These are phyloP conservation scores for Sordariomycetes sp. DNA, from an alignment of 2,329 filamentous ascomycete species.

Conservation along the genomic window DNA sequence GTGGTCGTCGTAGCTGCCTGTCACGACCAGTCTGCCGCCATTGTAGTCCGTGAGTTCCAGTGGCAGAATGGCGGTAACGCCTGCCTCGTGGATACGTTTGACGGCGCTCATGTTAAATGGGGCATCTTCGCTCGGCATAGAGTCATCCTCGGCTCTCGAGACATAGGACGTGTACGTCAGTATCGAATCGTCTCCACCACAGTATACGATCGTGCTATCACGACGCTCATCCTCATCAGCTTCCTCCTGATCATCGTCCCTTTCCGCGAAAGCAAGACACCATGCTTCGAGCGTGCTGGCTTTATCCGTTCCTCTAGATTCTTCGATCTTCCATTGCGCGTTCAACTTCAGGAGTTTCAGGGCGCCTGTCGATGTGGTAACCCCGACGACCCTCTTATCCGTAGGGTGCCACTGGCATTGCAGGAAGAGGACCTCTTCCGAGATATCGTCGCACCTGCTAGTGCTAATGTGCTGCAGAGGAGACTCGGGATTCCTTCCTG, in stretches of 20 bases:
- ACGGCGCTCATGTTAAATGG: constrained; percentile 18
- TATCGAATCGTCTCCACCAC: constrained; percentile 69
- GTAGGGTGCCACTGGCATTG: constrained; percentile 66
- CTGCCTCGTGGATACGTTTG: constrained; percentile 59
- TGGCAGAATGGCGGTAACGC: constrained; percentile 80
- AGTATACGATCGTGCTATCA: constrained; percentile 39
- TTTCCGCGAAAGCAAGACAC: constrained; percentile 52
- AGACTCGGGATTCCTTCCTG: constrained; percentile 17
- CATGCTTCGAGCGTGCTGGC: constrained; percentile 60
- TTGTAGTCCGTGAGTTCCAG: constrained; percentile 34
- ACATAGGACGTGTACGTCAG: constrained; percentile 36
- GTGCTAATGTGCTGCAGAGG: constrained; percentile 31
- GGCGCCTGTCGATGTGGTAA: constrained; percentile 62
- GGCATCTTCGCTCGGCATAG: constrained; percentile 6
- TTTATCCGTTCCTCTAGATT: constrained; percentile 27
- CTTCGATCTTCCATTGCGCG: constrained; percentile 26
- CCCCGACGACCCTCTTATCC: constrained; percentile 44
- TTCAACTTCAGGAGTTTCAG: constrained; percentile 47
- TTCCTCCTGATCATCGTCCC: not conserved
- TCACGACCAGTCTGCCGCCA: constrained; percentile 54
- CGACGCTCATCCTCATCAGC: constrained; percentile 2
- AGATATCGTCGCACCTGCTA: constrained; percentile 37
- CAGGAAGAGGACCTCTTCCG: constrained; percentile 55
- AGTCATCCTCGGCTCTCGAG: constrained; percentile 1
- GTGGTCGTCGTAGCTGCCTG: constrained; percentile 85